Evolutionary conservation across 2,329 filamentous ascomycete genomes (phyloP).

Genomic region (Coleophoma eucalyptorum): DNA sequence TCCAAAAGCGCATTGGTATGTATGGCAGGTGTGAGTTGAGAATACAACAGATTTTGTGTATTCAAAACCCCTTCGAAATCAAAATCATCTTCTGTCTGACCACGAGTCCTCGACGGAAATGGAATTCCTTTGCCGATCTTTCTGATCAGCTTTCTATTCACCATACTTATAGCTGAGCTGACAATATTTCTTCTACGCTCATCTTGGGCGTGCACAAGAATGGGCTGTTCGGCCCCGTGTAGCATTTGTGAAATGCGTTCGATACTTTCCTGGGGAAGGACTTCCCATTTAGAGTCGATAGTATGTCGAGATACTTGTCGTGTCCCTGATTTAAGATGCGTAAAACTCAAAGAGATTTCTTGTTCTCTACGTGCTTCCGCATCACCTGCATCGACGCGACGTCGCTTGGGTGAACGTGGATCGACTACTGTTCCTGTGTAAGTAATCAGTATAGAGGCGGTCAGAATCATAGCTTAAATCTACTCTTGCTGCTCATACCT

Average conservation of each 20-base stretch:
- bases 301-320: conserved; percentile 55
- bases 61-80: conserved; percentile 63
- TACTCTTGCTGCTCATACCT: neutral
- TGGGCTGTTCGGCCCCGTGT: conserved; percentile 54
- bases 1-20: conserved; percentile 60
- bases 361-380: conserved; percentile 2
- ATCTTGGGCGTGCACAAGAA: conserved; percentile 51
- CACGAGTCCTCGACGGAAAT: conserved; percentile 56
- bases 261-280: conserved; percentile 51
- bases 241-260: conserved; percentile 53
- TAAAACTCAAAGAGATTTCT: conserved; percentile 30
- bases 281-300: conserved; percentile 64
- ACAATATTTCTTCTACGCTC: conserved; percentile 39
- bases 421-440: neutral
- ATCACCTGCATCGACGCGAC: neutral
- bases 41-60: conserved; percentile 51
- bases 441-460: neutral
- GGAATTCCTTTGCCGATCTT: conserved; percentile 58
- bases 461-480: neutral
- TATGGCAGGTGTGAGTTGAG: conserved; percentile 55
- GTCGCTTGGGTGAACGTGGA: neutral
- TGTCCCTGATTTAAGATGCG: conserved; percentile 46
- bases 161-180: conserved; percentile 47
- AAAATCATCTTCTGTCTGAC: conserved; percentile 53
- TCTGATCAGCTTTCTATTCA: conserved; percentile 50